These are phyloP conservation scores for Ogataea hybrid DNA, from an alignment of 1,139 yeast species.

Conservation along the genomic window DNA sequence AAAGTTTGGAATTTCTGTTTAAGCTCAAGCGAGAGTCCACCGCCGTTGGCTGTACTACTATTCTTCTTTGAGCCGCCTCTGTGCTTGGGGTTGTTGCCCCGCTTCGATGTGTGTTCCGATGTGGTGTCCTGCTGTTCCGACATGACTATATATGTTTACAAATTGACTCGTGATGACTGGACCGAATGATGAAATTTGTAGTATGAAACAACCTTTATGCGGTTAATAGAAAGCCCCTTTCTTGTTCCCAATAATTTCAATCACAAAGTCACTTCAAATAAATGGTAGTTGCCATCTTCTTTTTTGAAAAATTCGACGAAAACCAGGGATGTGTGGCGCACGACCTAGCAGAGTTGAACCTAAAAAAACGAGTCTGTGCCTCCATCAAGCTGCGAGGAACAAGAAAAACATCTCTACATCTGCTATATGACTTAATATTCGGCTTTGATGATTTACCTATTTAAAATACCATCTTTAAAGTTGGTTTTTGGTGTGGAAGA, in stretches of 20 bases:
- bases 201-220: constrained; percentile 6
- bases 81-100: constrained; percentile 34
- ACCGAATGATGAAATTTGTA: constrained; percentile 7
- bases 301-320: constrained; percentile 19
- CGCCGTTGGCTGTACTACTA: constrained; percentile 26
- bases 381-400: not conserved
- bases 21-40: constrained; percentile 38
- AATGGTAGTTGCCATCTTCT: constrained; percentile 16
- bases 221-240: constrained; percentile 5
- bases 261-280: constrained; percentile 12
- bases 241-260: constrained; percentile 8
- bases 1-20: constrained; percentile 56
- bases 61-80: constrained; percentile 47
- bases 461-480: constrained; percentile 37
- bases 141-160: constrained; percentile 20
- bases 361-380: not conserved
- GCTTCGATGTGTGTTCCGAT: constrained; percentile 20
- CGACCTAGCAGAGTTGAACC: constrained; percentile 7
- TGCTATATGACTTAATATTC: not conserved
- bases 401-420: constrained; percentile 1
- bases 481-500: constrained; percentile 79
- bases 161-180: constrained; percentile 8
- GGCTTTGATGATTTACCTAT: not conserved
- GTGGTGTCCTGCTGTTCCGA: constrained; percentile 28
- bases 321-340: constrained; percentile 8